Conservation (phyloP, 768 basidiomycete species). For the Suillus brevipes region DNA sequence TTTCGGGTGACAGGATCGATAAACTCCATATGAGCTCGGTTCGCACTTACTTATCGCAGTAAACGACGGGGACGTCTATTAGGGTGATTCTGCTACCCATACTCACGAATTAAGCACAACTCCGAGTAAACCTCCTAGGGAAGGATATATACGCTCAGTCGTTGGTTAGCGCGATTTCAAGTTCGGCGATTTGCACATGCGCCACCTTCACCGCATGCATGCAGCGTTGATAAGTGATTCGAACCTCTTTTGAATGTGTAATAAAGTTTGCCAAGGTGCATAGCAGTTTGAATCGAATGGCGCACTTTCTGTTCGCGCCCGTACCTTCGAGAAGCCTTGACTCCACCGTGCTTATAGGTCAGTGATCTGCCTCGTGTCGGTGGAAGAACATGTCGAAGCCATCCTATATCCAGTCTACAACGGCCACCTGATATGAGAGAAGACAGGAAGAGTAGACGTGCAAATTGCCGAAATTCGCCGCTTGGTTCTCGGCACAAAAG, state of each 20-base stretch:
- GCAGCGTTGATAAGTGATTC: not conserved
- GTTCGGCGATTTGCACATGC: not conserved
- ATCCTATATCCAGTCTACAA: not conserved
- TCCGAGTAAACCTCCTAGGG: not conserved
- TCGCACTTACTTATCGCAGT: not conserved
- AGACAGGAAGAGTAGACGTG: not conserved
- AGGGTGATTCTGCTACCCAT: not conserved
- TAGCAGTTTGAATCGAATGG: not conserved
- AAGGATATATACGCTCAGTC: not conserved
- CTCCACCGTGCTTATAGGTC: not conserved
- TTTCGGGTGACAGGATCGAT: not conserved
- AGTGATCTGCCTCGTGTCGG: conserved; percentile 1
- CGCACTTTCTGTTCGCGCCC: conserved; percentile 3
- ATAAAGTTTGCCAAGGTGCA: not conserved
- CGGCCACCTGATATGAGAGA: not conserved
- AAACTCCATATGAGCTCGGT: not conserved
- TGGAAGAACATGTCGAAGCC: conserved; percentile 4
- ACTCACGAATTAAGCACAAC: not conserved
- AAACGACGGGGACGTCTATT: not conserved
- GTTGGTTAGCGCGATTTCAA: not conserved
- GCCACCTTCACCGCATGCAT: not conserved
- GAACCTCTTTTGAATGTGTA: not conserved
- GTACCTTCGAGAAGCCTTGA: conserved; percentile 3
- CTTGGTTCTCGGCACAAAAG: not conserved
- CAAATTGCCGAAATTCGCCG: conserved; percentile 5